A percentile compares a stretch with the other conserved stretches of the same genome.
phyloP scores from a whole-genome alignment of 2,329 filamentous ascomycete species.

The Colletotrichum sp. region DNA sequence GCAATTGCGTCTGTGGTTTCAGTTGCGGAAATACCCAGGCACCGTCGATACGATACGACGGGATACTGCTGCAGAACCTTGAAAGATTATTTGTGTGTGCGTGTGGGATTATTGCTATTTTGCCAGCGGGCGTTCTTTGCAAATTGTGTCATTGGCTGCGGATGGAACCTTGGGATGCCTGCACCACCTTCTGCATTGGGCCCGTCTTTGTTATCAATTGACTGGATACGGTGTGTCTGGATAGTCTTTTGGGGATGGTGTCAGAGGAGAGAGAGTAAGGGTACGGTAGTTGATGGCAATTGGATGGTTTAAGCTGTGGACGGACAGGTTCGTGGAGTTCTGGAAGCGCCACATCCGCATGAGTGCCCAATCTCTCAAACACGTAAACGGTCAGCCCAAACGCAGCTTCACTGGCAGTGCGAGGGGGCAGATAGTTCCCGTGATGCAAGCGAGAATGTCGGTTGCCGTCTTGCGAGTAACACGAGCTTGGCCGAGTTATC shows the following conservation, averaged over 20 bases:
- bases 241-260: not conserved
- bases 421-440: not conserved
- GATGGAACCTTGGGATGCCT: not conserved
- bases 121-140: not conserved
- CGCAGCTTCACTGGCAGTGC: not conserved
- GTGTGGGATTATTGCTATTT: not conserved
- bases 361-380: not conserved
- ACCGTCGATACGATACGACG: not conserved
- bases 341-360: not conserved
- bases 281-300: not conserved
- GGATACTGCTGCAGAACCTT: not conserved
- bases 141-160: not conserved
- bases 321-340: not conserved
- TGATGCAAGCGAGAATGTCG: not conserved
- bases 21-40: not conserved
- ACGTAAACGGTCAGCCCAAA: not conserved
- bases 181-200: not conserved
- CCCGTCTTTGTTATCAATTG: not conserved
- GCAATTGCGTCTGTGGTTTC: slow-evolving; percentile 4
- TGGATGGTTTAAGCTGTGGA: not conserved
- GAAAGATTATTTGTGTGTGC: not conserved
- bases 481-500: not conserved
- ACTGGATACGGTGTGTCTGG: not conserved
- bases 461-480: not conserved
- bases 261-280: not conserved